Evolutionary conservation across 2,329 filamentous ascomycete species (phyloP).

Genomic region (Fusarium foetens): DNA sequence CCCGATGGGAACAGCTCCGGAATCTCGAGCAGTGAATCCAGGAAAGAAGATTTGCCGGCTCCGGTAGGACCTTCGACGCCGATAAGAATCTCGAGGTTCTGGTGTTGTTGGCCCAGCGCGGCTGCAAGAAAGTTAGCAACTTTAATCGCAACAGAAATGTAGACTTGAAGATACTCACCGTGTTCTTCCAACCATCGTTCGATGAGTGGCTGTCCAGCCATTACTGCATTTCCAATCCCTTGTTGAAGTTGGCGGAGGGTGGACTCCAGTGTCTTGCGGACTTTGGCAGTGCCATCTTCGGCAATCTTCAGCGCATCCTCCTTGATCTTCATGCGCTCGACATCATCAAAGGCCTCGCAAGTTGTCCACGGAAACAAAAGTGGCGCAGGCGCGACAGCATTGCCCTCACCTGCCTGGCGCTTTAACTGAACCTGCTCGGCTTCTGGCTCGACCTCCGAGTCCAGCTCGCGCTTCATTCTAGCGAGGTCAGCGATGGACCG

Average conservation of each 20-base stretch:
- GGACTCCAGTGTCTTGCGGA: no score
- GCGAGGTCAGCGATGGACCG: no score
- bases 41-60: constrained; percentile 27
- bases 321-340: constrained; percentile 11
- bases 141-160: no score
- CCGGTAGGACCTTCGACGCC: constrained; percentile 33
- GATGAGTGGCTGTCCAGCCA: neutral
- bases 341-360: neutral
- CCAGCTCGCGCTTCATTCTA: no score
- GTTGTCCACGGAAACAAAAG: neutral
- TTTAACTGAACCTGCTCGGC: neutral
- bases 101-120: neutral
- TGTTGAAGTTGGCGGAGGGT: no score
- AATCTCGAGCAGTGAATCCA: neutral
- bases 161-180: neutral
- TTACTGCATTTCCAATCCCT: no score
- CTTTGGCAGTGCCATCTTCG: neutral
- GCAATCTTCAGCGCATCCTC: constrained; percentile 4
- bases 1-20: constrained; percentile 46
- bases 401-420: neutral
- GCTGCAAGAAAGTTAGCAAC: neutral
- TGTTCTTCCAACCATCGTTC: neutral
- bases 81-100: neutral
- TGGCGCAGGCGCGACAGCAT: no score
- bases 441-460: no score